Conservation (phyloP, 139 green algal species). For the Nannochloris sp. region DNA sequence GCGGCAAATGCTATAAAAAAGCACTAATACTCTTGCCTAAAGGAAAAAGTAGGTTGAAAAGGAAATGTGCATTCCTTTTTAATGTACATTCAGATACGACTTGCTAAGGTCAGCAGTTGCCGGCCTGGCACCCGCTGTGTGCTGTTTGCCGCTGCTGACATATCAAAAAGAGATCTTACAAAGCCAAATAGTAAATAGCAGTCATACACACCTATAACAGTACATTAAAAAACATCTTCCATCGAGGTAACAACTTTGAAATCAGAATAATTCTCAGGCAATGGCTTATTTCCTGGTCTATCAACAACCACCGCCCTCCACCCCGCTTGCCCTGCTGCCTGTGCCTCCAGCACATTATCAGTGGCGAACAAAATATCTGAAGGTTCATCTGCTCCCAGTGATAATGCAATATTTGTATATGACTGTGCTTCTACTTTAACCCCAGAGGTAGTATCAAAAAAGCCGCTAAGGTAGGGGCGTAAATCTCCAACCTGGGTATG, state of each 20-base stretch:
- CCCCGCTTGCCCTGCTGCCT: slow-evolving; percentile 66
- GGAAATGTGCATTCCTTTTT: no score
- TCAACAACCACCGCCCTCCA: slow-evolving; percentile 67
- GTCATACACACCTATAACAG: no score
- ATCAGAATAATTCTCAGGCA: slow-evolving; percentile 45
- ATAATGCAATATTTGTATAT: slow-evolving; percentile 79
- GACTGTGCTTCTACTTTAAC: slow-evolving; percentile 54
- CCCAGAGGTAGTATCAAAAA: slow-evolving; percentile 89
- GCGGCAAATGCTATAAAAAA: no score
- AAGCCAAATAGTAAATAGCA: no score
- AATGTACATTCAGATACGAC: no score
- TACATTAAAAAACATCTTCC: slow-evolving; percentile 38
- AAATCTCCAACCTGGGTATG: slow-evolving; percentile 72
- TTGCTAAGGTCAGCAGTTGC: no score
- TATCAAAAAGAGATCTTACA: no score
- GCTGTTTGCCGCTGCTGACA: no score
- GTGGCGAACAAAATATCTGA: slow-evolving; percentile 80
- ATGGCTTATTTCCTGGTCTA: slow-evolving; percentile 68
- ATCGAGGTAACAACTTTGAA: slow-evolving; percentile 52
- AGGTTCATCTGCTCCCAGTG: slow-evolving; percentile 61
- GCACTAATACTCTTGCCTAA: no score
- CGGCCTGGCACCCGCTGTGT: no score
- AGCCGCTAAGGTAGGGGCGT: slow-evolving; percentile 75
- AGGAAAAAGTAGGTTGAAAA: no score
- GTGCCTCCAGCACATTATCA: slow-evolving; percentile 71